Evolutionary conservation across 805 yeast genomes (phyloP), one percentile per base, ranked within the genome.

Genomic region (Schwanniomyces vanrijiae): DNA sequence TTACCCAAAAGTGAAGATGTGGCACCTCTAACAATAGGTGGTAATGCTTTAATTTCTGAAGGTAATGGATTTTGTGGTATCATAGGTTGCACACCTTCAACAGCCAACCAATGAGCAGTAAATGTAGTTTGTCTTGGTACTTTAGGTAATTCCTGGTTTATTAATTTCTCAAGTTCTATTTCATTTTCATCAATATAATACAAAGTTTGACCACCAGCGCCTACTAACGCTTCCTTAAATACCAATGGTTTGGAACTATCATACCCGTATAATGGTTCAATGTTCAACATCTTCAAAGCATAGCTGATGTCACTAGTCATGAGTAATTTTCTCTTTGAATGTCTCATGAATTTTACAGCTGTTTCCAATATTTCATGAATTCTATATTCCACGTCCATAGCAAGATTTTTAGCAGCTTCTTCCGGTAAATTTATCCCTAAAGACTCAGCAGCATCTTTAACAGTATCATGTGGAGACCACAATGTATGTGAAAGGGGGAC

Each of bases 321-420:
- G 31, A 94, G 70, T 0, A 88, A 79, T 50, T 87, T 86, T 40
- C 98, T 75, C 65, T 91, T 92, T 22, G 94, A 83, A 66, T 94
- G 97, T 55, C 97, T 79, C 92, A 92, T 94, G 67, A 92, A 92
- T 65, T 94, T 94, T 46, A 87, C 82, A 18, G 99, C 98, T 54
- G 94, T 96, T 64, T 94, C 99, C 50, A 95, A 73, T 34, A 94
- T 88, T 68, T 94, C 98, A 64, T 92, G 92, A 54, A 94, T 88
- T 52, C 99, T 80, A 65, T 95, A 94, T 69, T 94, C 99, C n/a
- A 94, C 95, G 64, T 94, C 99, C 99, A 94, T 94, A 5, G 99
- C 98, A 51, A 94, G 72, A 52, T 94, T 89, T 61, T 90, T 88
- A 41, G 97, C 87, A 1, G 92, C 96, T 50, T 95, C 99, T 45